Evolutionary conservation across 2,329 filamentous ascomycete genomes (phyloP).

Genomic region (Fusarium decemcellulare): DNA sequence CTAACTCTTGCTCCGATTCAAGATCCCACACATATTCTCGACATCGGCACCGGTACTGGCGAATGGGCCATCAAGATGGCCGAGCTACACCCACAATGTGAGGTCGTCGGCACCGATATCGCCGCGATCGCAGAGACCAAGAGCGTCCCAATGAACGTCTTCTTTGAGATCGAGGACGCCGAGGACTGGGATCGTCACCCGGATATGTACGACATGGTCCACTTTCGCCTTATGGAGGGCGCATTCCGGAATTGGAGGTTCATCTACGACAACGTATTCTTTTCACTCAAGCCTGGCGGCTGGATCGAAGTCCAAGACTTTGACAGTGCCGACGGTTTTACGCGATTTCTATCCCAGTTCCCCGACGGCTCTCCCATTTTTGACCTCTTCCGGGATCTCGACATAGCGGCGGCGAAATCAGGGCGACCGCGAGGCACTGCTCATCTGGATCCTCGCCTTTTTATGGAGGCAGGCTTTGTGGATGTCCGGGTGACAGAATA

Average conservation of each 20-base stretch:
- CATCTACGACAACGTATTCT: constrained; percentile 67
- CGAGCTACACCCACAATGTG: constrained; percentile 66
- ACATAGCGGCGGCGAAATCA: constrained; percentile 59
- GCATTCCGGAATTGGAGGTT: constrained; percentile 69
- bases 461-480: constrained; percentile 66
- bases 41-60: constrained; percentile 72
- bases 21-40: constrained; percentile 61
- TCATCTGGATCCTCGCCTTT: constrained; percentile 61
- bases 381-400: constrained; percentile 57
- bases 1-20: constrained; percentile 60
- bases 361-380: constrained; percentile 61
- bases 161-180: constrained; percentile 72
- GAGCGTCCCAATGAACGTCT: constrained; percentile 70
- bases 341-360: constrained; percentile 55
- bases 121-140: constrained; percentile 69
- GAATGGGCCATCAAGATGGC: constrained; percentile 67
- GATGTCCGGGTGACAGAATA: constrained; percentile 64
- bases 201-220: constrained; percentile 69
- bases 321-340: constrained; percentile 59
- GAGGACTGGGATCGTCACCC: constrained; percentile 71
- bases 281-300: constrained; percentile 69
- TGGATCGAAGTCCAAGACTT: constrained; percentile 71
- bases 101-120: constrained; percentile 72
- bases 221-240: constrained; percentile 69
- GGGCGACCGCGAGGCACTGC: constrained; percentile 61